Percentiles rank a stretch among this genome's conserved stretches.
These are phyloP conservation scores for Aspergillus pseudoviridinutans DNA, from an alignment of 2,329 filamentous ascomycete genomes.

Conservation along the genomic window DNA sequence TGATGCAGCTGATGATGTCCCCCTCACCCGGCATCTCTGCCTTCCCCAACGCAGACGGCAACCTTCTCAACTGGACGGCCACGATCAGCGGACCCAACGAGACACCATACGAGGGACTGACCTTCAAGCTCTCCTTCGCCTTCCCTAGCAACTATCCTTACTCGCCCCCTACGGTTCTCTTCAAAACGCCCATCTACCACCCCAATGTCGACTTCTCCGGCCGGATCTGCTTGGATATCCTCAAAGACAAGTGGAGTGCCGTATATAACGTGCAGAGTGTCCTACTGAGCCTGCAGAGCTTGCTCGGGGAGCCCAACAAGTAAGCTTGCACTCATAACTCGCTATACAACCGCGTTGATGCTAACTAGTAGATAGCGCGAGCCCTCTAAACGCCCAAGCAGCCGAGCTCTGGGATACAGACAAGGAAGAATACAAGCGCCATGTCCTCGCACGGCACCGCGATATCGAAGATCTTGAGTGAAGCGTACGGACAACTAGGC, in stretches of 20 bases:
- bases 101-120: constrained; percentile 84
- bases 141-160: constrained; percentile 96
- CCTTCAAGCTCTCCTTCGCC: constrained; percentile 85
- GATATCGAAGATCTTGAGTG: constrained; percentile 50
- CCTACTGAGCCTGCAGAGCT: constrained; percentile 85
- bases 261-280: constrained; percentile 96
- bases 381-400: constrained; percentile 91
- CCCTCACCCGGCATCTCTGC: constrained; percentile 90
- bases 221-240: constrained; percentile 92
- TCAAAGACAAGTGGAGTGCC: constrained; percentile 99
- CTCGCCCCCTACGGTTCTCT: constrained; percentile 82
- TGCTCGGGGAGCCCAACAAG: constrained; percentile 98
- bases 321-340: constrained; percentile 45
- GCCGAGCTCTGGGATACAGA: constrained; percentile 95
- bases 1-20: constrained; percentile 98
- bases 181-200: constrained; percentile 99
- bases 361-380: constrained; percentile 58
- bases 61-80: constrained; percentile 87
- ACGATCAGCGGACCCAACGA: constrained; percentile 89
- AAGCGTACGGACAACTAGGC: constrained; percentile 4
- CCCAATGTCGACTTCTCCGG: constrained; percentile 98
- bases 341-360: not conserved
- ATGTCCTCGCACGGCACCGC: constrained; percentile 61
- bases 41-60: constrained; percentile 85
- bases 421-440: constrained; percentile 76